These are phyloP conservation scores for Tillandsia leiboldiana DNA, from an alignment of 176 grass and related monocot species.

Conservation along the genomic window DNA sequence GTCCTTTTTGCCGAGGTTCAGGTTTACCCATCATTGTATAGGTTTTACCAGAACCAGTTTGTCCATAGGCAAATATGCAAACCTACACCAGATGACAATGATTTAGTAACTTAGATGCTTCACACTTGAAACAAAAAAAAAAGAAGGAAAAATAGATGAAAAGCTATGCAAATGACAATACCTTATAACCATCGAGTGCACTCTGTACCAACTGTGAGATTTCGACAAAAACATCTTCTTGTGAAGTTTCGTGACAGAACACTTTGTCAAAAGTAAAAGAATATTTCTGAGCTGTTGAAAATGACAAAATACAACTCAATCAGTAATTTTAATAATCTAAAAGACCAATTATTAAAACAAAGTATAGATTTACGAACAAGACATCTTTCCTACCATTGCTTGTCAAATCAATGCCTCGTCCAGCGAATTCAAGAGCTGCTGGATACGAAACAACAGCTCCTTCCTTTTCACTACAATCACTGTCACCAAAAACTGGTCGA, in stretches of 20 bases:
- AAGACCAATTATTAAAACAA: background rate
- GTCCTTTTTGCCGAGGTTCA: slow-evolving; percentile 49
- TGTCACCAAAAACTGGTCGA: slow-evolving; percentile 43
- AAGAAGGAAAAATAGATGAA: background rate
- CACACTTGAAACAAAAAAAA: background rate
- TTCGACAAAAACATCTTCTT: slow-evolving; percentile 91
- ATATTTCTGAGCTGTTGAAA: slow-evolving; percentile 50
- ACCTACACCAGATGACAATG: slow-evolving; percentile 38
- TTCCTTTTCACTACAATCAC: slow-evolving; percentile 35
- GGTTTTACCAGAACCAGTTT: slow-evolving; percentile 98
- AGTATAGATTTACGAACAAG: background rate
- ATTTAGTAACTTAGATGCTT: background rate
- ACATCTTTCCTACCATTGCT: slow-evolving; percentile 38
- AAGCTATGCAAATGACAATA: slow-evolving; percentile 7
- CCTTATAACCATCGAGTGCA: slow-evolving; percentile 97
- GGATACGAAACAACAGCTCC: slow-evolving; percentile 65
- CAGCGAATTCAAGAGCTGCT: slow-evolving; percentile 52
- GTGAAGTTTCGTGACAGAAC: slow-evolving; percentile 59
- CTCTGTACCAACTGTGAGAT: slow-evolving; percentile 92
- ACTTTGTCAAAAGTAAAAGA: slow-evolving; percentile 95
- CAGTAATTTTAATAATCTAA: background rate
- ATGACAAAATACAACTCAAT: slow-evolving; percentile 9
- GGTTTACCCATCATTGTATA: slow-evolving; percentile 96
- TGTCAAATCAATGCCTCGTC: slow-evolving; percentile 60
- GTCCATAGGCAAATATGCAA: slow-evolving; percentile 98